A percentile compares a stretch with the other conserved stretches of the same genome.
These are phyloP conservation scores for Diospyros kaki DNA, from an alignment of 148 eudicot genomes.

Conservation along the genomic window DNA sequence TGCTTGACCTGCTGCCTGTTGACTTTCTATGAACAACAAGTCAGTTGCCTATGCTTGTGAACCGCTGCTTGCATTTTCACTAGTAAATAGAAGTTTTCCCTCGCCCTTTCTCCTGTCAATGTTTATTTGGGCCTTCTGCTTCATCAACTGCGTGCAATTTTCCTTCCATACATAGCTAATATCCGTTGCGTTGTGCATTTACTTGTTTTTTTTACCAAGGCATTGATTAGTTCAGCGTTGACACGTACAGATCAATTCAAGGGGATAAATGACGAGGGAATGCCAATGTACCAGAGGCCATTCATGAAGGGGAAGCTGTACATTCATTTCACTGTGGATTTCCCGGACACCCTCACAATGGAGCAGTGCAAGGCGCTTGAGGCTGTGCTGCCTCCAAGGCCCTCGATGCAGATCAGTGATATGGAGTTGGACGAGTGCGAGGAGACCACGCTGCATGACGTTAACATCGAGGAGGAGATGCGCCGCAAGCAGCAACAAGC, in stretches of 20 bases:
- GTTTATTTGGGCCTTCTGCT: not conserved
- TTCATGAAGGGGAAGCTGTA: constrained; percentile 51
- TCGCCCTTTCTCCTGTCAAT: not conserved
- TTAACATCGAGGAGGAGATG: constrained; percentile 52
- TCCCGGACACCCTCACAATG: constrained; percentile 34
- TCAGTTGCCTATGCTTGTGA: not conserved
- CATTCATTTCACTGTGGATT: constrained; percentile 47
- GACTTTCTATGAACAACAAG: not conserved
- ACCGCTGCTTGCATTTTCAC: not conserved
- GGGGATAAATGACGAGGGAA: constrained; percentile 51
- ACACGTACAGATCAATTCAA: constrained; percentile 37
- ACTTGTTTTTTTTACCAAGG: not conserved
- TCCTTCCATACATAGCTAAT: not conserved
- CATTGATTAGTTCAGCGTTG: not conserved
- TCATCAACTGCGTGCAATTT: not conserved
- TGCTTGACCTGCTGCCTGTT: not conserved
- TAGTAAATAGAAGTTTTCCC: not conserved
- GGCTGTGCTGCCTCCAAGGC: constrained; percentile 37
- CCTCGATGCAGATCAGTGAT: constrained; percentile 27
- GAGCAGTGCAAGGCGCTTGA: constrained; percentile 50
- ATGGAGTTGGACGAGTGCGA: constrained; percentile 55
- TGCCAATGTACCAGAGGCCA: constrained; percentile 47
- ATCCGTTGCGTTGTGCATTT: not conserved
- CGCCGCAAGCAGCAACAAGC: constrained; percentile 41
- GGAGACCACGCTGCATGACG: constrained; percentile 51